A percentile compares a stretch with the other conserved stretches of the same genome.
Evolutionary conservation across 2,329 filamentous ascomycete species (phyloP).

Genomic region (Hypoxylon sp.): DNA sequence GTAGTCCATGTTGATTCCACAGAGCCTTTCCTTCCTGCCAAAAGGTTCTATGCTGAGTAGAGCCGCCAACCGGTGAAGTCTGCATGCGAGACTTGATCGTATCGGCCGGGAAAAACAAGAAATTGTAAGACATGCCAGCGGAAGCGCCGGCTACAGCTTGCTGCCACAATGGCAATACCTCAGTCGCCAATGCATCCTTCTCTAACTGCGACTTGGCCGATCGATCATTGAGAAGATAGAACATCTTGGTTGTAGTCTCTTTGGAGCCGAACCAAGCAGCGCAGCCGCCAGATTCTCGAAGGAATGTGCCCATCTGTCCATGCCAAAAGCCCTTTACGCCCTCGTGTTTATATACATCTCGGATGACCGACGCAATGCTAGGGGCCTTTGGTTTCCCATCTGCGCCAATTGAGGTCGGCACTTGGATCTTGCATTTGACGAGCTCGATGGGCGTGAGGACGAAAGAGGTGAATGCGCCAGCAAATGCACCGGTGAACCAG

Average conservation of each 20-base stretch:
- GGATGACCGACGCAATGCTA: constrained; percentile 79
- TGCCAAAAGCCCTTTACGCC: constrained; percentile 93
- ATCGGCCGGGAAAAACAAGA: constrained; percentile 96
- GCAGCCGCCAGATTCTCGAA: constrained; percentile 92
- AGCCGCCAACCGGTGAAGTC: constrained; percentile 78
- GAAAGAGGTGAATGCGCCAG: constrained; percentile 90
- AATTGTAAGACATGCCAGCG: constrained; percentile 95
- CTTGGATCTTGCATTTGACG: constrained; percentile 98
- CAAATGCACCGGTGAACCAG: constrained; percentile 84
- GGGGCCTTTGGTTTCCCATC: constrained; percentile 65
- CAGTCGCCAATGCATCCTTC: constrained; percentile 60
- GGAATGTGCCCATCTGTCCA: constrained; percentile 91
- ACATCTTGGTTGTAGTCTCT: constrained; percentile 81
- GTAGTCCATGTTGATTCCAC: constrained; percentile 87
- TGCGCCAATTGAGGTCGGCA: constrained; percentile 63
- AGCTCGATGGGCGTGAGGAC: constrained; percentile 96
- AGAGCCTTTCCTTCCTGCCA: constrained; percentile 77
- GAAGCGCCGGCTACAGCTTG: constrained; percentile 89
- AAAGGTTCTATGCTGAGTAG: constrained; percentile 75
- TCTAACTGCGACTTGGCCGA: constrained; percentile 58
- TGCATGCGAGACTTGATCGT: constrained; percentile 99
- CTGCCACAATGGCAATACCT: constrained; percentile 83
- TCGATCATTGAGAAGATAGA: constrained; percentile 71
- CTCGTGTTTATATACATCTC: constrained; percentile 84
- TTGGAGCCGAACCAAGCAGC: constrained; percentile 97